Conservation (phyloP, 1,139 yeast species). For the Hansenula lynferdii region DNA sequence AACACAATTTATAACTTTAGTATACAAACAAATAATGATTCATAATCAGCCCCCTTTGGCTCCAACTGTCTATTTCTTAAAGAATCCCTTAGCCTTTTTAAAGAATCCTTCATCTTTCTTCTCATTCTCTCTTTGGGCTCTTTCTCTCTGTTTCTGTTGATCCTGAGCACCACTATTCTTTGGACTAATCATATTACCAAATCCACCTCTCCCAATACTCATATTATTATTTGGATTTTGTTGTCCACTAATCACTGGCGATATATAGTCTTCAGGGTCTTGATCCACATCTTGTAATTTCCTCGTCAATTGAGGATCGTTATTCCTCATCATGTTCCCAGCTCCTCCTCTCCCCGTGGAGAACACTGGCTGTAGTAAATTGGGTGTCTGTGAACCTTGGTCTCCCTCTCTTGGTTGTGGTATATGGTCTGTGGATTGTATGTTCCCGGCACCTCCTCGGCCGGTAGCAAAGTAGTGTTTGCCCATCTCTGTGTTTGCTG, state of each 20-base stretch:
- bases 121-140: too few relatives aligned
- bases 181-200: constrained; percentile 35
- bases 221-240: constrained; percentile 32
- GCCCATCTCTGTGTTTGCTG: neutral
- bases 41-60: too few relatives aligned
- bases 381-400: constrained; percentile 64
- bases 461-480: constrained; percentile 34
- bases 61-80: too few relatives aligned
- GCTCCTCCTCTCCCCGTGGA: constrained; percentile 82
- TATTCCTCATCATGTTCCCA: constrained; percentile 70
- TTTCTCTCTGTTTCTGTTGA: constrained; percentile 17
- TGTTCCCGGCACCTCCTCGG: constrained; percentile 80
- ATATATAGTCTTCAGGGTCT: constrained; percentile 22
- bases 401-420: constrained; percentile 53
- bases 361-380: constrained; percentile 49
- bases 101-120: constrained; percentile 20
- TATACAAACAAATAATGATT: too few relatives aligned
- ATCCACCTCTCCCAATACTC: constrained; percentile 34
- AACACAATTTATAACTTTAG: too few relatives aligned
- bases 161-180: constrained; percentile 23
- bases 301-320: constrained; percentile 56
- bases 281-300: constrained; percentile 66
- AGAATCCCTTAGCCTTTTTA: constrained; percentile 20
- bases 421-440: constrained; percentile 38
- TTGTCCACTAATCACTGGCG: constrained; percentile 12